Base-by-base conservation (phyloP, 1,139 yeast genomes). In the Starmera stellimalicola region DNA sequence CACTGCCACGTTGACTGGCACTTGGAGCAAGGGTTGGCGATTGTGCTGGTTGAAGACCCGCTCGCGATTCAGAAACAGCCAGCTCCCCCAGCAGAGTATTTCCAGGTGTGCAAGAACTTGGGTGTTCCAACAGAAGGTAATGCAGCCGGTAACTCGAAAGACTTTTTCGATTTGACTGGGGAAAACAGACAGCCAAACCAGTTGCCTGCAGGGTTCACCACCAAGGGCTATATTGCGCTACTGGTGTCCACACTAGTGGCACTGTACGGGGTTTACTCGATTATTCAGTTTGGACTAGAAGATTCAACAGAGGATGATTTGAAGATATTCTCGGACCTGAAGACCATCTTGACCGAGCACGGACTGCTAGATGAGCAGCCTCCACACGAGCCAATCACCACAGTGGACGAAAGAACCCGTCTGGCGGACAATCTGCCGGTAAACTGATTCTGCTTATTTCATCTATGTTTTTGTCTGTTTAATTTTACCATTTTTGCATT, bases 1-100 rank as follows among this genome's bases (percentile, higher is more conserved):
- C 91, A 80, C 51, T 80, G 91, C 56, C 91, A 80, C 50, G 73
- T 80, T 39, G 88, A 80, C 52, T 80, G 85, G 80, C 91, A 80
- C 58, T 69, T 80, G 55, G 76, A 73, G 42, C 91, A 80, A 61
- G 91, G 91, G 33, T 65, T 80, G 40, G 85, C 87, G 12, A 61
- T 78, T 38, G 68, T 72, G 2, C 68, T 80, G 26, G 60, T 80
- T 33, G 88, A 79, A 53, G 79, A 79, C 26, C 88, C 88, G 9
- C 46, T 60, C 26, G 58, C 60, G 18, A 54, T 79, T 28, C 74
- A 73, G 48, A 55, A 58, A 22, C 63, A 22, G 8, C 25, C 62
- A 33, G 40, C 50, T 6, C 67, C 65, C 42, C 60, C 69, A 19
- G 65, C 63, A 2, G 65, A 70, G 40, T 77, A 65, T 47, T 55